Evolutionary conservation across 495 filamentous ascomycete species (phyloP).

Genomic region (Evansstolkia leycettana): DNA sequence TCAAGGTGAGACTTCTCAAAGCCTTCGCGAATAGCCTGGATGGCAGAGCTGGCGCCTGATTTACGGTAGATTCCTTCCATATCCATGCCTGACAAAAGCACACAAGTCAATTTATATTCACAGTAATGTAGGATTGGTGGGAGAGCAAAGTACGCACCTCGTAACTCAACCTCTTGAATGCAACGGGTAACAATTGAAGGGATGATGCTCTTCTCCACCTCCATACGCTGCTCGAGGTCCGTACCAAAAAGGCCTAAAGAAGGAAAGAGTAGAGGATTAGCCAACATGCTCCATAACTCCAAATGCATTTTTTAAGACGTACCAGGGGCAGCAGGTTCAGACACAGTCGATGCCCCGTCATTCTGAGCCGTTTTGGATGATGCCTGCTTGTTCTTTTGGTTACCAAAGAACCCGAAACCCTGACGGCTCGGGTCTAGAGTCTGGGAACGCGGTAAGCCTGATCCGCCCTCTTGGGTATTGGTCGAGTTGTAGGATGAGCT

Average conservation of each 20-base stretch:
- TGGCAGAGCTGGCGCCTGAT: conserved; percentile 77
- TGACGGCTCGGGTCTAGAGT: conserved; percentile 45
- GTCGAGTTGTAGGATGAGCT: conserved; percentile 30
- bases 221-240: conserved; percentile 73
- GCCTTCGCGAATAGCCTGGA: conserved; percentile 76
- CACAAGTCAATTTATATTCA: not conserved
- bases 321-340: conserved; percentile 43
- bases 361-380: conserved; percentile 39
- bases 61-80: conserved; percentile 98
- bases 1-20: conserved; percentile 65
- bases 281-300: not conserved
- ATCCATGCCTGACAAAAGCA: conserved; percentile 61
- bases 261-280: no score
- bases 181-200: conserved; percentile 85
- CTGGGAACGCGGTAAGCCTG: conserved; percentile 34
- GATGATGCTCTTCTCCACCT: conserved; percentile 81
- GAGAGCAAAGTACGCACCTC: conserved; percentile 34
- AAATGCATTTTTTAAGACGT: conserved; percentile 5
- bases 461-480: conserved; percentile 22
- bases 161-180: conserved; percentile 92
- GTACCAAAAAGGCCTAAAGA: conserved; percentile 67
- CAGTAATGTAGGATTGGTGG: not conserved
- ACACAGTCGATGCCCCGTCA: conserved; percentile 38
- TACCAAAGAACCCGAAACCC: conserved; percentile 66
- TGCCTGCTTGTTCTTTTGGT: conserved; percentile 36